Conservation (phyloP, 768 basidiomycete species). For the Lentinula aciculospora region DNA sequence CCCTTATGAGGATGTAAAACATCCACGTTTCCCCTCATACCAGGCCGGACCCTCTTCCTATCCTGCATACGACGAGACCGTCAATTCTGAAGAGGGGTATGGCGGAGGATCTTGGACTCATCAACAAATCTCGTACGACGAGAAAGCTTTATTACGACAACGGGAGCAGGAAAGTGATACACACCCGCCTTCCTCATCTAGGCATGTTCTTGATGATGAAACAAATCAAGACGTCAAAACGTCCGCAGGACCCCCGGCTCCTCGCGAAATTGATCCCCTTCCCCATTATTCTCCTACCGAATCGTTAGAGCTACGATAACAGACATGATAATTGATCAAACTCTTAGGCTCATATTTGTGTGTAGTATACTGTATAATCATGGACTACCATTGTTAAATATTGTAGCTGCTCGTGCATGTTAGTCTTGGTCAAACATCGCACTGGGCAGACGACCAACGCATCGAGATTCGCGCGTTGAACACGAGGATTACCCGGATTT, state of each 20-base stretch:
- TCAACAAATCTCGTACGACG: background rate
- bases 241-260: background rate
- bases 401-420: background rate
- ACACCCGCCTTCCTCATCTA: background rate
- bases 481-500: too few species aligned
- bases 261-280: background rate
- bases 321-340: too few species aligned
- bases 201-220: background rate
- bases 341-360: too few species aligned
- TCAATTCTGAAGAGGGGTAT: background rate
- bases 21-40: background rate
- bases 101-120: slow-evolving; percentile 7
- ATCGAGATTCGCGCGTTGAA: too few species aligned
- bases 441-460: too few species aligned
- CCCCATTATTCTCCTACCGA: background rate
- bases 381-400: background rate
- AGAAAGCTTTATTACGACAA: background rate
- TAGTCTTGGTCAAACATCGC: too few species aligned
- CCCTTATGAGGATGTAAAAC: background rate
- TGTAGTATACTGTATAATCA: background rate
- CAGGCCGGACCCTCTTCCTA: background rate
- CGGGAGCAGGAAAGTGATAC: background rate
- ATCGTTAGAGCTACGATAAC: background rate
- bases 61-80: background rate
- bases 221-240: background rate